Conservation (phyloP, 2,329 filamentous ascomycete species). For the Davidsoniella eucalypti region DNA sequence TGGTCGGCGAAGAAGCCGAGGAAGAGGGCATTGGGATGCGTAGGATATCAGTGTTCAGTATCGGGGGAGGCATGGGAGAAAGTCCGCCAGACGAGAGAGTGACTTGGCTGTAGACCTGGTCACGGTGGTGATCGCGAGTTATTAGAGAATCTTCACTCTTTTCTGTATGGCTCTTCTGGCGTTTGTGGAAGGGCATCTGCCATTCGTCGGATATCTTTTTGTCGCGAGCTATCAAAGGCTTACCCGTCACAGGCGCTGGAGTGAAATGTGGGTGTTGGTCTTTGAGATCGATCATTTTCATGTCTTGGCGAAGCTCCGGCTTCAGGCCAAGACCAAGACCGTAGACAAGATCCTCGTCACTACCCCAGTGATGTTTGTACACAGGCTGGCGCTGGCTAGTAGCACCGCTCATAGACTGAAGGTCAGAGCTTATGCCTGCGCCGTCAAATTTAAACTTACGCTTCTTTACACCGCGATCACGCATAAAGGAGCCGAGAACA, state of each 20-base stretch:
- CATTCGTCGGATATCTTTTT: slow-evolving; percentile 23
- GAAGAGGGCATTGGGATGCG: not conserved
- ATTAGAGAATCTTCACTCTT: slow-evolving; percentile 30
- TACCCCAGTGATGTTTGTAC: slow-evolving; percentile 52
- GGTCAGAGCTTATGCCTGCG: slow-evolving; percentile 9
- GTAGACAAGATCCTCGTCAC: slow-evolving; percentile 77
- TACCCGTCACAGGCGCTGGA: slow-evolving; percentile 19
- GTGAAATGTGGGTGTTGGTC: slow-evolving; percentile 20
- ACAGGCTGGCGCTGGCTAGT: slow-evolving; percentile 31
- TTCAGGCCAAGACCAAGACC: slow-evolving; percentile 57
- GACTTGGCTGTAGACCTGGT: slow-evolving; percentile 5
- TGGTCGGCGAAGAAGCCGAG: slow-evolving; percentile 18
- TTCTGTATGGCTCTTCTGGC: slow-evolving; percentile 22
- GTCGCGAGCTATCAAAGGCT: slow-evolving; percentile 12
- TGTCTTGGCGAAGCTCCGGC: slow-evolving; percentile 28
- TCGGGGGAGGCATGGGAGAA: slow-evolving; percentile 20
- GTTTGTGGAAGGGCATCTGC: slow-evolving; percentile 27
- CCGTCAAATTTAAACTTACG: slow-evolving; percentile 49
- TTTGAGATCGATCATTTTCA: slow-evolving; percentile 15
- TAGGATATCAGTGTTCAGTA: slow-evolving; percentile 25
- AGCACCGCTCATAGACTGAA: slow-evolving; percentile 14
- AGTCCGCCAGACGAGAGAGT: slow-evolving; percentile 11
- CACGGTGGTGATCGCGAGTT: slow-evolving; percentile 18
- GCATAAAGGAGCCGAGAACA: slow-evolving; percentile 80
- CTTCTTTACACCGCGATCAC: slow-evolving; percentile 83